A percentile compares a stretch with the other conserved stretches of the same genome.
phyloP scores from a whole-genome alignment of 2,329 filamentous ascomycete species.

The Hortaea sp. region DNA sequence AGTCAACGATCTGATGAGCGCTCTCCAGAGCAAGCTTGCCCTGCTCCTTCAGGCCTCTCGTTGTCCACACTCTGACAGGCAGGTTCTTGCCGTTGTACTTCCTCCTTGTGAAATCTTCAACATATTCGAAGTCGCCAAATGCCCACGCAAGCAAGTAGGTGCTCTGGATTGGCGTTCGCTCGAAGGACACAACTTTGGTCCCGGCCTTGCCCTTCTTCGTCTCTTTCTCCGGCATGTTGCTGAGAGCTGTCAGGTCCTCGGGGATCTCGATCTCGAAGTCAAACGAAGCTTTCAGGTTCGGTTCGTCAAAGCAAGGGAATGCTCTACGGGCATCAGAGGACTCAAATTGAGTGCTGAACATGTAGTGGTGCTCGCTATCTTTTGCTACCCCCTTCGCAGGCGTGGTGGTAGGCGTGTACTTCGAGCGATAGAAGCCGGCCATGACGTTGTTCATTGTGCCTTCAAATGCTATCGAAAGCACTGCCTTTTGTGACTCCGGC shows the following conservation, averaged over 20 bases:
- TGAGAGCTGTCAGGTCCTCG: constrained; percentile 75
- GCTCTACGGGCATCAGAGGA: constrained; percentile 88
- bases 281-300: constrained; percentile 91
- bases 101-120: constrained; percentile 81
- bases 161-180: constrained; percentile 81
- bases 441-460: constrained; percentile 86
- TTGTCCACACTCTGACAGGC: constrained; percentile 92
- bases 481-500: constrained; percentile 54
- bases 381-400: constrained; percentile 68
- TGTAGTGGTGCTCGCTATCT: constrained; percentile 52
- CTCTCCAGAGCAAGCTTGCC: constrained; percentile 82
- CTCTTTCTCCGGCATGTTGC: constrained; percentile 87
- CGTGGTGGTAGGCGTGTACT: constrained; percentile 73
- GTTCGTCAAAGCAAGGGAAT: constrained; percentile 97
- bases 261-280: constrained; percentile 90
- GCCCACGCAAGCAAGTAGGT: constrained; percentile 86
- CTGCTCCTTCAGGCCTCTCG: constrained; percentile 85
- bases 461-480: constrained; percentile 62
- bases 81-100: constrained; percentile 85
- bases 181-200: constrained; percentile 62
- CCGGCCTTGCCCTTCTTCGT: constrained; percentile 54
- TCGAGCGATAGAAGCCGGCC: constrained; percentile 87
- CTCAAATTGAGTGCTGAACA: constrained; percentile 93
- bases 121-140: constrained; percentile 91
- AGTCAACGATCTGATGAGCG: constrained; percentile 87